Evolutionary conservation across 2,329 filamentous ascomycete species (phyloP).

Genomic region (Cadophora gregata): DNA sequence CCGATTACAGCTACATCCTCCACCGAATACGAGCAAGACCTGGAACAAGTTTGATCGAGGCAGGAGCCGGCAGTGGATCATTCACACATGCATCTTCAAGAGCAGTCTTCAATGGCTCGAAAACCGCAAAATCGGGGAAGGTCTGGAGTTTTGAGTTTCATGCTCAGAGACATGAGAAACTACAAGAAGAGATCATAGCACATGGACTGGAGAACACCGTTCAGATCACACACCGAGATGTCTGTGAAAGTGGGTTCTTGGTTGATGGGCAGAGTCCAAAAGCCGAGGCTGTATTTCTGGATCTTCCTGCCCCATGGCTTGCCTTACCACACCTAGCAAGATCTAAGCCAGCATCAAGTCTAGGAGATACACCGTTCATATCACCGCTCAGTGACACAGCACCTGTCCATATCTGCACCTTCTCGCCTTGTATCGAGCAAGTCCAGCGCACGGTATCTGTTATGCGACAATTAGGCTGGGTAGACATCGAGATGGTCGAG

Average conservation of each 20-base stretch:
- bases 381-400: conserved; percentile 74
- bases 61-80: conserved; percentile 81
- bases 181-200: conserved; percentile 70
- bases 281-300: conserved; percentile 77
- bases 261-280: conserved; percentile 61
- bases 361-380: conserved; percentile 50
- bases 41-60: conserved; percentile 77
- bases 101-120: conserved; percentile 77
- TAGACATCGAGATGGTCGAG: conserved; percentile 93
- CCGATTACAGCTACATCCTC: conserved; percentile 84
- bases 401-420: conserved; percentile 84
- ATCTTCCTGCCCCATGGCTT: conserved; percentile 82
- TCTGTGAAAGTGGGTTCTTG: conserved; percentile 77
- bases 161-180: conserved; percentile 71
- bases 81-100: conserved; percentile 82
- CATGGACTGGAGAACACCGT: conserved; percentile 72
- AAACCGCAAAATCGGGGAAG: conserved; percentile 61
- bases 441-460: conserved; percentile 84
- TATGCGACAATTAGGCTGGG: conserved; percentile 83
- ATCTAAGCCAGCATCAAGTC: conserved; percentile 43
- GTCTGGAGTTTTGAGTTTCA: conserved; percentile 88
- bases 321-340: conserved; percentile 78
- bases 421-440: conserved; percentile 97
- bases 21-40: conserved; percentile 77
- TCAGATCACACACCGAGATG: conserved; percentile 77